Evolutionary conservation across 2,329 filamentous ascomycete genomes (phyloP).

Genomic region (Parastagonospora nodorum): DNA sequence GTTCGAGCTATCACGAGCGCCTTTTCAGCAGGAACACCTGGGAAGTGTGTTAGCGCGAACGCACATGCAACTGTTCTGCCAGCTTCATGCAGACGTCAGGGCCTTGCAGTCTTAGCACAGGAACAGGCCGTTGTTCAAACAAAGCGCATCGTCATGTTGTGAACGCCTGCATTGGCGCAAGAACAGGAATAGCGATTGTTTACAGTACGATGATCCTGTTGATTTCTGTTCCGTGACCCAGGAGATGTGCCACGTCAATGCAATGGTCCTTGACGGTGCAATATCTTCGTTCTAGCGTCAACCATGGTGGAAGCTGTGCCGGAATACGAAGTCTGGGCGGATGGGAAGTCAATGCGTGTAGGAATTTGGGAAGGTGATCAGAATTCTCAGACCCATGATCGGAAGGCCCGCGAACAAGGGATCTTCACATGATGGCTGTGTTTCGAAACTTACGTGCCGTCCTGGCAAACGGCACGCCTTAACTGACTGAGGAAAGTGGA

Average conservation of each 20-base stretch:
- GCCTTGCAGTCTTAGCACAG: constrained; percentile 10
- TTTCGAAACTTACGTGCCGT: constrained; percentile 8
- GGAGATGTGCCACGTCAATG: constrained; percentile 10
- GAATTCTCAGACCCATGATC: constrained; percentile 8
- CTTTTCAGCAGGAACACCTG: constrained; percentile 1
- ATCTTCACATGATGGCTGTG: constrained; percentile 10
- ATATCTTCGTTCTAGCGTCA: constrained; percentile 7
- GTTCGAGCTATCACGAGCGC: neutral
- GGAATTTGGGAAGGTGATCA: neutral
- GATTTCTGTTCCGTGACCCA: neutral
- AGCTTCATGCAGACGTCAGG: constrained; percentile 10
- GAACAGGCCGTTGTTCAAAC: constrained; percentile 16
- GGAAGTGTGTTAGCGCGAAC: constrained; percentile 9
- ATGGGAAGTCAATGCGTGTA: constrained; percentile 5
- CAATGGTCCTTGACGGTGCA: constrained; percentile 6
- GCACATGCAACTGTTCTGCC: constrained; percentile 8
- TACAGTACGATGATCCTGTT: constrained; percentile 3
- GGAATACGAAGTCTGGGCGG: constrained; percentile 2
- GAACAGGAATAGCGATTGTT: constrained; percentile 1
- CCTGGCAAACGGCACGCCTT: constrained; percentile 8
- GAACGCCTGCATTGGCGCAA: constrained; percentile 2
- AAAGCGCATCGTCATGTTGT: constrained; percentile 11
- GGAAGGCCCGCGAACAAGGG: constrained; percentile 1
- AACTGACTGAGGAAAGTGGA: constrained; percentile 8
- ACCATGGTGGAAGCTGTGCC: constrained; percentile 1